Evolutionary conservation across 805 yeast genomes (phyloP).

Genomic region (Hanseniaspora vineae): DNA sequence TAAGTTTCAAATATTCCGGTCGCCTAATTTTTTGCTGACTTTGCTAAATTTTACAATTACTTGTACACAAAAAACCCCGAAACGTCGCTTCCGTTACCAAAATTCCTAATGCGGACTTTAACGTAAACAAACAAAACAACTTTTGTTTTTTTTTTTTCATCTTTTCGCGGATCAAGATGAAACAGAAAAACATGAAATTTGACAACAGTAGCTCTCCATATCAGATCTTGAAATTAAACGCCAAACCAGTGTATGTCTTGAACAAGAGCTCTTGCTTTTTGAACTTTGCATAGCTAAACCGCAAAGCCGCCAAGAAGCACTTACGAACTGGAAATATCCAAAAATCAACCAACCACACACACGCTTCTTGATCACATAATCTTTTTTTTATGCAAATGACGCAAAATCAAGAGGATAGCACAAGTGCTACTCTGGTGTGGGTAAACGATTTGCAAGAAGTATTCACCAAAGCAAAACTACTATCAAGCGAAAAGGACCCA

Average conservation of each 20-base stretch:
- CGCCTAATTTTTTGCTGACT: too few relatives aligned
- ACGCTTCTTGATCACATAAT: neutral
- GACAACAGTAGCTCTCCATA: neutral
- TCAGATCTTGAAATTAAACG: too few relatives aligned
- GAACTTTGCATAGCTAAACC: too few relatives aligned
- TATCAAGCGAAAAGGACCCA: constrained; percentile 10
- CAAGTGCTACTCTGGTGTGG: constrained; percentile 41
- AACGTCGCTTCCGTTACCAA: neutral
- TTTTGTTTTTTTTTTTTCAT: neutral
- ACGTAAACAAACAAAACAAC: neutral
- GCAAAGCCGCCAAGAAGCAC: too few relatives aligned
- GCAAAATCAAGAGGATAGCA: constrained; percentile 18
- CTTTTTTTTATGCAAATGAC: constrained; percentile 5
- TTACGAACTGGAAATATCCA: too few relatives aligned
- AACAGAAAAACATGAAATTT: neutral
- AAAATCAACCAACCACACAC: too few relatives aligned
- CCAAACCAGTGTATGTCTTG: too few relatives aligned
- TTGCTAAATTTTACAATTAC: too few relatives aligned
- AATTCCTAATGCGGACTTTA: neutral
- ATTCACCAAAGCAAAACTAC: constrained; percentile 40
- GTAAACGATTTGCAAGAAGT: constrained; percentile 44
- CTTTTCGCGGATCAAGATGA: too few relatives aligned
- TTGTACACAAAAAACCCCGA: too few relatives aligned
- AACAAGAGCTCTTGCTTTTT: too few relatives aligned
- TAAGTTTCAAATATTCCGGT: too few relatives aligned